phyloP scores from a whole-genome alignment of 805 yeast species.

The Danielia reshetovae region DNA sequence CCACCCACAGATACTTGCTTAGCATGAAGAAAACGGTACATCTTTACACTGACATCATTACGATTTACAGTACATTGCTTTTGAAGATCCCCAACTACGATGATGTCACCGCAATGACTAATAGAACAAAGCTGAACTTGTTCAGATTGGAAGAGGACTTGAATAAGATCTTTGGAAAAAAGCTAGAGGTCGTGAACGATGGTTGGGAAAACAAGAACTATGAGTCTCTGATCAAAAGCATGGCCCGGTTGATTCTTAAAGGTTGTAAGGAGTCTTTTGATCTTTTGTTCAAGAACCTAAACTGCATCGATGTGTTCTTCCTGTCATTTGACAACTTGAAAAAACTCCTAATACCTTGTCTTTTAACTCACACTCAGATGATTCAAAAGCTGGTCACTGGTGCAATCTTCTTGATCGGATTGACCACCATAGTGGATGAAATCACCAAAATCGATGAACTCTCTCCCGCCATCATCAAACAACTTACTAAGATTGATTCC shows the following conservation, averaged over 20 bases:
- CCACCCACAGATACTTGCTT: constrained; percentile 23
- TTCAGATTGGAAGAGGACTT: constrained; percentile 29
- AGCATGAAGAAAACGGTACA: constrained; percentile 32
- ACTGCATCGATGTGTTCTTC: constrained; percentile 38
- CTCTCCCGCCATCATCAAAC: constrained; percentile 22
- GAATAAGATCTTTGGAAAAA: constrained; percentile 24
- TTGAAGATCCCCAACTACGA: constrained; percentile 38
- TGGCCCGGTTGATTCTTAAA: constrained; percentile 14
- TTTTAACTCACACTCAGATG: constrained; percentile 29
- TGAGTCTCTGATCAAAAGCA: constrained; percentile 20
- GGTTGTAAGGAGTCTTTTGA: constrained; percentile 12
- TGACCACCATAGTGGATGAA: constrained; percentile 31
- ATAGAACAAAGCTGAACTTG: constrained; percentile 17
- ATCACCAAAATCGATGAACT: constrained; percentile 17
- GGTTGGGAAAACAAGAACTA: constrained; percentile 27
- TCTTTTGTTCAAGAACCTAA: constrained; percentile 21
- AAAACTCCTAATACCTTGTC: constrained; percentile 34
- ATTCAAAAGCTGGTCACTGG: constrained; percentile 25
- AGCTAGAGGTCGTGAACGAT: constrained; percentile 3
- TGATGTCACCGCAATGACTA: constrained; percentile 34
- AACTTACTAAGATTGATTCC: constrained; percentile 33
- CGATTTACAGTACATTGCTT: constrained; percentile 37
- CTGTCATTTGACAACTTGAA: constrained; percentile 34
- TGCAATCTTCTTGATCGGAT: constrained; percentile 22
- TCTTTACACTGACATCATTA: constrained; percentile 33